Percentiles rank a stretch among this genome's conserved stretches.
These are phyloP conservation scores for Rhodotorula babjevae DNA, from an alignment of 768 basidiomycete genomes.

Conservation along the genomic window DNA sequence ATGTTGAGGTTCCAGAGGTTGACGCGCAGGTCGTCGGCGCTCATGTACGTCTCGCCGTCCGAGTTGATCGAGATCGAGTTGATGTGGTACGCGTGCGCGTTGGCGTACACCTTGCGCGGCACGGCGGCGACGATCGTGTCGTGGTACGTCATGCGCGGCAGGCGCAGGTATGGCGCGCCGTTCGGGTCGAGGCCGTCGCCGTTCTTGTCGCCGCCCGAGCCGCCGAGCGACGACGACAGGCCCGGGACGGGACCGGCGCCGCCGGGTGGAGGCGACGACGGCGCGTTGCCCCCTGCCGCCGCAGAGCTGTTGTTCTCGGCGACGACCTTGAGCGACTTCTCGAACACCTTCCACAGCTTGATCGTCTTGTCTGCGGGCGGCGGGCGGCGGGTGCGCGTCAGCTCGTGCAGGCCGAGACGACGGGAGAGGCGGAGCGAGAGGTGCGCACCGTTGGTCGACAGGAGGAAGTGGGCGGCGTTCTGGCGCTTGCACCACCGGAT, in stretches of 20 bases:
- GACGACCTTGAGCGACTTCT: slow-evolving; percentile 91
- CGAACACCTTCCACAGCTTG: slow-evolving; percentile 99
- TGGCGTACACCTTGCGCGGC: slow-evolving; percentile 96
- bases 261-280: slow-evolving; percentile 55
- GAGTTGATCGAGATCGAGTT: slow-evolving; percentile 99
- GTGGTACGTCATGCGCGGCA: slow-evolving; percentile 87
- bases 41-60: slow-evolving; percentile 98
- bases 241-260: slow-evolving; percentile 49
- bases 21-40: slow-evolving; percentile 94
- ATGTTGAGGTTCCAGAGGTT: slow-evolving; percentile 99
- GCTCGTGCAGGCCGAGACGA: not conserved
- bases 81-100: slow-evolving; percentile 99
- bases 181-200: slow-evolving; percentile 21
- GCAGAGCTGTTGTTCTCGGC: slow-evolving; percentile 85
- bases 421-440: not conserved
- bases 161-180: slow-evolving; percentile 55
- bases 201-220: not conserved
- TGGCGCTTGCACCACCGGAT: slow-evolving; percentile 99
- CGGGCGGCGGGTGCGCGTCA: not conserved
- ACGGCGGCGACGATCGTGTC: slow-evolving; percentile 99
- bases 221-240: slow-evolving; percentile 14
- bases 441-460: slow-evolving; percentile 87
- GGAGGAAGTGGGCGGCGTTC: slow-evolving; percentile 91
- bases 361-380: slow-evolving; percentile 99
- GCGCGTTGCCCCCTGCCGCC: slow-evolving; percentile 46